Percentiles rank a stretch among this genome's conserved stretches.
Evolutionary conservation across 805 yeast genomes (phyloP).

Genomic region (Saturnispora serradocipensis): DNA sequence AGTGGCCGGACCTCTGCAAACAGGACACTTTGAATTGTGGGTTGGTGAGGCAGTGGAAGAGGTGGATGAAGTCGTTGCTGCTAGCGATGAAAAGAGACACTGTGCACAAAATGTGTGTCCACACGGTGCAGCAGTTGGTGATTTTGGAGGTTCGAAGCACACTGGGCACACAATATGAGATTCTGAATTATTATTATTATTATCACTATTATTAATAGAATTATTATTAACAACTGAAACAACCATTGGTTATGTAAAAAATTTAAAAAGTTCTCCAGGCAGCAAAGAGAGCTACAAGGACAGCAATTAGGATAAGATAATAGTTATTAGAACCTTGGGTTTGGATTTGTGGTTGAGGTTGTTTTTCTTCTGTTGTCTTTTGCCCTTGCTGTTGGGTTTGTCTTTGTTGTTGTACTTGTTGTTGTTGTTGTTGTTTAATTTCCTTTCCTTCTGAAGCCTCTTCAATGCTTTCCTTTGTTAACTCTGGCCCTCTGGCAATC

Average conservation of each 20-base stretch:
- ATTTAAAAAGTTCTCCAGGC: constrained; percentile 6
- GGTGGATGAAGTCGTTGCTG: constrained; percentile 12
- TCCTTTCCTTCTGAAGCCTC: neutral
- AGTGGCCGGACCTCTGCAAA: neutral
- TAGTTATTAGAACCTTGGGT: neutral
- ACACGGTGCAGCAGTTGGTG: constrained; percentile 42
- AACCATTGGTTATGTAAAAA: constrained; percentile 26
- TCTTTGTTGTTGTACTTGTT: neutral
- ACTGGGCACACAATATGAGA: constrained; percentile 40
- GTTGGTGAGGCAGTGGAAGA: neutral
- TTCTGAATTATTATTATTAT: constrained; percentile 21
- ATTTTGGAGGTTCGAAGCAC: constrained; percentile 44
- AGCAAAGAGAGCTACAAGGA: constrained; percentile 6
- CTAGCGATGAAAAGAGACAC: constrained; percentile 42
- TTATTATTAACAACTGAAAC: neutral
- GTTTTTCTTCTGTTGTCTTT: neutral
- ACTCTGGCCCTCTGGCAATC: neutral
- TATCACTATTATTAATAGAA: neutral
- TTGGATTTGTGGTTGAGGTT: constrained; percentile 4
- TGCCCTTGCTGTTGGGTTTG: neutral
- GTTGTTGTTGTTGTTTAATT: neutral
- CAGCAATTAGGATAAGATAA: constrained; percentile 3
- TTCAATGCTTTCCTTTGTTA: neutral
- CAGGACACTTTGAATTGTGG: constrained; percentile 1
- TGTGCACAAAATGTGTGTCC: constrained; percentile 50